phyloP scores from a whole-genome alignment of 495 filamentous ascomycete genomes.

The Penicillium herquei region DNA sequence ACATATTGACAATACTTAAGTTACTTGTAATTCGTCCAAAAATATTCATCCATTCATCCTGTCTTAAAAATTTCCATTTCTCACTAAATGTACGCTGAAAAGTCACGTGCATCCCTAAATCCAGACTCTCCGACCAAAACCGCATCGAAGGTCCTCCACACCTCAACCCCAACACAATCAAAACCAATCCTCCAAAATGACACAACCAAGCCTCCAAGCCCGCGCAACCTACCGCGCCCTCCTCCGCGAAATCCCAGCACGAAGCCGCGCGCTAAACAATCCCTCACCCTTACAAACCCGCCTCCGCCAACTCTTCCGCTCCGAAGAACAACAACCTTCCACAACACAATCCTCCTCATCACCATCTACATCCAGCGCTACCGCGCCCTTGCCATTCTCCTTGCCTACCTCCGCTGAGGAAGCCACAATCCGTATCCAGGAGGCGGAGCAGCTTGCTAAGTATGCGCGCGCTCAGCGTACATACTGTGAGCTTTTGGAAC shows the following conservation, averaged over 20 bases:
- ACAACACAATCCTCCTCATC: constrained; percentile 13
- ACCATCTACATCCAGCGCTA: constrained; percentile 11
- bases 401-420: constrained; percentile 13
- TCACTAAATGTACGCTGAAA: too few species aligned
- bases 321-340: constrained; percentile 19
- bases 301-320: constrained; percentile 52
- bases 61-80: too few species aligned
- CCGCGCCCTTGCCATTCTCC: constrained; percentile 14
- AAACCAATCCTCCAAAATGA: constrained; percentile 14
- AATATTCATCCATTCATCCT: too few species aligned
- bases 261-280: constrained; percentile 53
- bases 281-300: constrained; percentile 59
- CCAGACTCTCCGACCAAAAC: background rate
- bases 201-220: constrained; percentile 43
- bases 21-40: too few species aligned
- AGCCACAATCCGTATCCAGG: constrained; percentile 39
- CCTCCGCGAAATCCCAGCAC: constrained; percentile 78
- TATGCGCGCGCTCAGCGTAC: constrained; percentile 80
- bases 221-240: constrained; percentile 85
- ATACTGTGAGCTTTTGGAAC: constrained; percentile 76
- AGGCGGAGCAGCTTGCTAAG: constrained; percentile 71
- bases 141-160: background rate
- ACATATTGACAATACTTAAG: constrained; percentile 6
- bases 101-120: background rate
- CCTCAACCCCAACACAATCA: constrained; percentile 3